Conservation (phyloP, 352 stramenopile species). For the Lagenidium giganteum region DNA sequence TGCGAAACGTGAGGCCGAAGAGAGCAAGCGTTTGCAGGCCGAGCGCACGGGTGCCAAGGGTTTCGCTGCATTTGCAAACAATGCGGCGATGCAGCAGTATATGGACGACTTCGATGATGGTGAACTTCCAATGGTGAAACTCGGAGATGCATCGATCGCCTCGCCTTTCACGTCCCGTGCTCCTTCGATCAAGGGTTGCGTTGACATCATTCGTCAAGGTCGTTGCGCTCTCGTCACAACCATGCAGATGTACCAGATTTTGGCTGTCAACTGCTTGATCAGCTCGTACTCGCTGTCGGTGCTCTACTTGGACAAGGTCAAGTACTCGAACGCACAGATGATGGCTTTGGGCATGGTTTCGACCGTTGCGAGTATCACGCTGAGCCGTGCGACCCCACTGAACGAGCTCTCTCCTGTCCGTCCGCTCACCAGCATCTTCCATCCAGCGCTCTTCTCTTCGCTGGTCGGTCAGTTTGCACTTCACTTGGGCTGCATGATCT, state of each 20-base stretch:
- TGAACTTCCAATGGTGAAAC: slow-evolving; percentile 93
- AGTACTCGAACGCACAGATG: slow-evolving; percentile 96
- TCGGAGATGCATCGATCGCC: slow-evolving; percentile 97
- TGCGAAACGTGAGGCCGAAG: slow-evolving; percentile 59
- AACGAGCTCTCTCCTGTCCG: slow-evolving; percentile 84
- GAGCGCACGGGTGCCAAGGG: slow-evolving; percentile 63
- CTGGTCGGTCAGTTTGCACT: slow-evolving; percentile 93
- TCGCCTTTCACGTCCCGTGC: slow-evolving; percentile 96
- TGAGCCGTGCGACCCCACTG: slow-evolving; percentile 89
- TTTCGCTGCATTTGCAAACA: slow-evolving; percentile 76
- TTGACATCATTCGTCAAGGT: slow-evolving; percentile 97
- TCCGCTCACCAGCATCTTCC: slow-evolving; percentile 94
- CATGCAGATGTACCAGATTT: slow-evolving; percentile 97
- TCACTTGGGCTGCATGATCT: slow-evolving; percentile 90
- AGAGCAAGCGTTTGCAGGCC: slow-evolving; percentile 45
- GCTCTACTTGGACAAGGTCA: slow-evolving; percentile 96
- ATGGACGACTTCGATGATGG: slow-evolving; percentile 84
- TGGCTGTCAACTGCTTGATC: slow-evolving; percentile 97
- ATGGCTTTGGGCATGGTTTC: slow-evolving; percentile 75
- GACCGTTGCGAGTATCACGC: slow-evolving; percentile 61
- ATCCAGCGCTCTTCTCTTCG: slow-evolving; percentile 84
- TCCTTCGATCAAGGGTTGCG: slow-evolving; percentile 80
- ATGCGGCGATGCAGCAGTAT: slow-evolving; percentile 74
- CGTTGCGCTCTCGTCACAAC: slow-evolving; percentile 97
- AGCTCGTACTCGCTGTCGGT: slow-evolving; percentile 96